Evolutionary conservation across 2,329 filamentous ascomycete genomes (phyloP), one percentile per base, ranked within the genome.

Genomic region (Pestalotiopsis sp.): DNA sequence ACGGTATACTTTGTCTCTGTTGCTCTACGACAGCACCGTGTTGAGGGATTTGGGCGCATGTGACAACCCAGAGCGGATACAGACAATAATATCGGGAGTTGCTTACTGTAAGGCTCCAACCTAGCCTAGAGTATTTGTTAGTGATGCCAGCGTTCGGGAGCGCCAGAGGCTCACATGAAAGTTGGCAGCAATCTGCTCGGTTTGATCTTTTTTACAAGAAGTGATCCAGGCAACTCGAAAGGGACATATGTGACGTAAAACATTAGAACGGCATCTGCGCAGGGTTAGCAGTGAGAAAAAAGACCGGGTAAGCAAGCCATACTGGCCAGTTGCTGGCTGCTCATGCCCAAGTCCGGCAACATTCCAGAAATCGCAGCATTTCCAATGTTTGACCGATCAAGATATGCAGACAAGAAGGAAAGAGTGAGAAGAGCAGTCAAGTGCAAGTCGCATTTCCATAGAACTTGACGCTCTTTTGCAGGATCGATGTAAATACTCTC

Each of bases 231-330:
- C 20, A 68, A 31, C 45, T 68, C 66, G n/a, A 68, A 68, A 9
- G 66, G 66, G 41, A 68, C 60, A 20, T 68, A 68, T 20, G 66
- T 68, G 20, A 68, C 66, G 45, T 68, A 68, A 31, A 68, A 68
- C 25, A 68, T 36, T 5, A 68, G 41, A 17, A 68, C 52, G 25
- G 58, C 66, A 57, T 68, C 66, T 68, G 31, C 23, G 23, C n/a
- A 41, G 7, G 45, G 40, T 62, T 40, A 60, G 14, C 17, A 41
- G 4, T 25, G 11, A 41, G n/a, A 12, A 14, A 12, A 4, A 27
- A 13, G 20, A 36, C 20, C 14, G 9, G 14, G 11, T 4, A 9
- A 57, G 5, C 14, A 17, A 7, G n/a, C 9, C 66, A 23, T 64
- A 68, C 66, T 68, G 20, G 66, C 66, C 4, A 68, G 40, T 9